phyloP scores from a whole-genome alignment of 1,284 basidiomycete species.

The Cryptococcus sp. region DNA sequence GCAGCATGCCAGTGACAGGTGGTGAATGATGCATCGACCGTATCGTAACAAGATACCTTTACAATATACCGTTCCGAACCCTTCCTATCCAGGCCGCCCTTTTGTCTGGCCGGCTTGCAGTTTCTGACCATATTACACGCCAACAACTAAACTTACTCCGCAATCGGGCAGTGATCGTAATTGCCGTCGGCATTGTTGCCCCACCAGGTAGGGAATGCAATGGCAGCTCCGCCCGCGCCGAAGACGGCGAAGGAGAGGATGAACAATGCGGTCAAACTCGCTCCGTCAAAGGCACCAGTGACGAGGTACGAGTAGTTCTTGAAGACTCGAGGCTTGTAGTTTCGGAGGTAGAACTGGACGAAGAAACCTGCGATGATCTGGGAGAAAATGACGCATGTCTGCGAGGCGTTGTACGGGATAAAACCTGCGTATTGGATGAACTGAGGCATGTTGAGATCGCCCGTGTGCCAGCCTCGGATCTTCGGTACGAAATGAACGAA shows the following conservation, averaged over 20 bases:
- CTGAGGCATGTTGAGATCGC: conserved; percentile 21
- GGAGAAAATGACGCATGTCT: conserved; percentile 25
- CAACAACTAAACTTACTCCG: not conserved
- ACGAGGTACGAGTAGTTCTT: conserved; percentile 26
- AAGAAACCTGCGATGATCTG: conserved; percentile 28
- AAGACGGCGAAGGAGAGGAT: conserved; percentile 50
- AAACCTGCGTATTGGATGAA: conserved; percentile 20
- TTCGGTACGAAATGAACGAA: conserved; percentile 15
- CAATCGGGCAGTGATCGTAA: conserved; percentile 24
- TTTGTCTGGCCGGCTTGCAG: too few species aligned
- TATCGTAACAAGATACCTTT: too few species aligned
- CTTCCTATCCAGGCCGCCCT: too few species aligned
- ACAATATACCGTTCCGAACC: too few species aligned
- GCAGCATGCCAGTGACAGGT: too few species aligned
- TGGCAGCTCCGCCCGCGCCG: conserved; percentile 20
- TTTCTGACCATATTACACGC: too few species aligned
- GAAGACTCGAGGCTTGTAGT: conserved; percentile 22
- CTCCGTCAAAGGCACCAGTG: conserved; percentile 51
- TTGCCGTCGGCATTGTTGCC: conserved; percentile 24
- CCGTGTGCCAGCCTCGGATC: conserved; percentile 13
- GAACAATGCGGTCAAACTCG: conserved; percentile 52
- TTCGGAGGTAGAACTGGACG: conserved; percentile 28
- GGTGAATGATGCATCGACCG: too few species aligned
- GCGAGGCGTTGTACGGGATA: conserved; percentile 19
- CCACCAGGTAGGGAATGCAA: conserved; percentile 33